These are phyloP conservation scores for Opeltia flavorubescens DNA, from an alignment of 495 filamentous ascomycete genomes.

Conservation along the genomic window DNA sequence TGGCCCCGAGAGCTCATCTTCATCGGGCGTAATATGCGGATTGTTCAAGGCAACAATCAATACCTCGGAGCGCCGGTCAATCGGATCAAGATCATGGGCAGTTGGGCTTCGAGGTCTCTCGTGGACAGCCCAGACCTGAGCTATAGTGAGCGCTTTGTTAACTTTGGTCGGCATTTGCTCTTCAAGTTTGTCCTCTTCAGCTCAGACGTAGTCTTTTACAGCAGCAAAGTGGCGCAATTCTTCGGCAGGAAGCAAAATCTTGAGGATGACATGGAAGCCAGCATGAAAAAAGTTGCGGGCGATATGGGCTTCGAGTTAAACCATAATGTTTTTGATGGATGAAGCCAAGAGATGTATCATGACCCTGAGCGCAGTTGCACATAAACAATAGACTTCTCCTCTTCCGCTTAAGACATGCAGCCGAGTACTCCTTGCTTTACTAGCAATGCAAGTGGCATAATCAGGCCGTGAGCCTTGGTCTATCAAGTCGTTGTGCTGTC, in stretches of 20 bases:
- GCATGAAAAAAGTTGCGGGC: conserved; percentile 75
- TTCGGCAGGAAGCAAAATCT: conserved; percentile 66
- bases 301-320: conserved; percentile 86
- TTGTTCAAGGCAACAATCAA: conserved; percentile 72
- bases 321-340: conserved; percentile 80
- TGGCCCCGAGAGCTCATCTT: conserved; percentile 92
- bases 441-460: no score
- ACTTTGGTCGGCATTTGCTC: conserved; percentile 54
- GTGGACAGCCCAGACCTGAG: conserved; percentile 52
- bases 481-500: no score
- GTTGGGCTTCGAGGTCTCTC: conserved; percentile 71
- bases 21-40: conserved; percentile 87
- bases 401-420: no score
- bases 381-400: no score
- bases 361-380: no score
- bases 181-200: conserved; percentile 66
- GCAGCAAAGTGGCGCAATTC: conserved; percentile 58
- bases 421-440: no score
- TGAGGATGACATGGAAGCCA: conserved; percentile 83
- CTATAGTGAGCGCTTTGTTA: conserved; percentile 38
- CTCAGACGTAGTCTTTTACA: conserved; percentile 74
- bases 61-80: conserved; percentile 90
- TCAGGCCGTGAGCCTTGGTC: no score
- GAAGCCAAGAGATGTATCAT: neutral
- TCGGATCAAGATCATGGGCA: conserved; percentile 82